A percentile compares a stretch with the other conserved stretches of the same genome.
These are phyloP conservation scores for Triangularia setosa DNA, from an alignment of 2,329 filamentous ascomycete species.

Conservation along the genomic window DNA sequence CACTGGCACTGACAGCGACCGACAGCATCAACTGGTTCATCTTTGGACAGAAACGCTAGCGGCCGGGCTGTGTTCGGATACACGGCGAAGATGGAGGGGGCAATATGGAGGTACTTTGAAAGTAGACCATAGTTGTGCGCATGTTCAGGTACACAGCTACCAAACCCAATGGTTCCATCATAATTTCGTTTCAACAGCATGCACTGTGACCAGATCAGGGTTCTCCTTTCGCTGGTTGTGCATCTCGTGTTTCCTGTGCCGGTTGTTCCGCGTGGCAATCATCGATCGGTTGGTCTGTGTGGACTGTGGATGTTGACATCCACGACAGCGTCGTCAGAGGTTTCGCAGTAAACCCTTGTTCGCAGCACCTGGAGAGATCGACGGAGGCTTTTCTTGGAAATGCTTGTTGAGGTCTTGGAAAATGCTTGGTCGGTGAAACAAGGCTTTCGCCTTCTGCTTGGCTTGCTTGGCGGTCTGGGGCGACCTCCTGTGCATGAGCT, in stretches of 20 bases:
- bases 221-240: neutral
- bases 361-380: conserved; percentile 5
- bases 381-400: conserved; percentile 13
- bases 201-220: neutral
- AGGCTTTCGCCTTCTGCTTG: conserved; percentile 7
- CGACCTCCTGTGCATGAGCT: neutral
- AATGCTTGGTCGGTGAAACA: conserved; percentile 13
- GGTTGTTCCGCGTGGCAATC: neutral
- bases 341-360: neutral
- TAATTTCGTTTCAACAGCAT: neutral
- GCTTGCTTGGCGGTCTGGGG: neutral
- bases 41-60: neutral
- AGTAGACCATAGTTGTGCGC: neutral
- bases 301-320: neutral
- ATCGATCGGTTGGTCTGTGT: neutral
- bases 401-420: conserved; percentile 17
- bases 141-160: neutral
- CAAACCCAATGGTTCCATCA: neutral
- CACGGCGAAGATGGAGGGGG: neutral
- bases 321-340: neutral
- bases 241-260: neutral
- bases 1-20: neutral
- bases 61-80: neutral
- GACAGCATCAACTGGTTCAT: neutral
- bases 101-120: neutral